Evolutionary conservation across 257 asterid species (phyloP).

Genomic region (Solanum medicagineum): DNA sequence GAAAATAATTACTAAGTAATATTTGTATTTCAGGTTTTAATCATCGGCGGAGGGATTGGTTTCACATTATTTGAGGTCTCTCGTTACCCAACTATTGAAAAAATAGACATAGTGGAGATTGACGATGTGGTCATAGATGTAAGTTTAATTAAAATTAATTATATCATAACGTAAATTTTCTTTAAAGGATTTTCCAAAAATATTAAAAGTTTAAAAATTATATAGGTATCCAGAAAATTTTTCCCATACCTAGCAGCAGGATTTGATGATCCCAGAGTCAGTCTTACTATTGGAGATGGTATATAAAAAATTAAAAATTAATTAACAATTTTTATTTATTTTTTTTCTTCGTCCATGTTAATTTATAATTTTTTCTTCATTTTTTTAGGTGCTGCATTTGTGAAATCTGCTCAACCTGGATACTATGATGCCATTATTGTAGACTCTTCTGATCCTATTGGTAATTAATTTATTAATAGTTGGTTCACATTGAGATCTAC

Average conservation of each 20-base stretch:
- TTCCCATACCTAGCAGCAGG: constrained; percentile 2
- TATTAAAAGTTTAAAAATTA: not conserved
- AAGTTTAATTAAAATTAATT: not conserved
- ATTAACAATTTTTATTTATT: not conserved
- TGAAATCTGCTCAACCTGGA: constrained; percentile 2
- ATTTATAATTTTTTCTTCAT: not conserved
- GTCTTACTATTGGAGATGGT: constrained; percentile 8
- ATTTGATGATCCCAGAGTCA: constrained; percentile 7
- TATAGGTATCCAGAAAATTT: constrained; percentile 3
- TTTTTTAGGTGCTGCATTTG: constrained; percentile 3
- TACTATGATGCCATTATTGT: constrained; percentile 10
- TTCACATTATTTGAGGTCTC: constrained; percentile 3
- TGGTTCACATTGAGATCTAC: not conserved
- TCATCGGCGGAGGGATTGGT: constrained; percentile 9
- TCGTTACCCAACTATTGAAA: constrained; percentile 1
- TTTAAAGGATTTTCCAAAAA: not conserved
- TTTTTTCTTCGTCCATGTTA: not conserved
- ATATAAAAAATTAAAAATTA: not conserved
- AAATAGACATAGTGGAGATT: constrained; percentile 6
- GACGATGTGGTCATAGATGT: constrained; percentile 7
- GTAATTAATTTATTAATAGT: not conserved
- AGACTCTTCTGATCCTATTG: constrained; percentile 10
- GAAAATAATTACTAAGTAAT: not conserved
- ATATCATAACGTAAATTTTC: not conserved
- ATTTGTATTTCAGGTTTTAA: not conserved